A percentile compares a stretch with the other conserved stretches of the same genome.
phyloP scores from a whole-genome alignment of 2,329 filamentous ascomycete genomes.

The Sarocladium strictum region DNA sequence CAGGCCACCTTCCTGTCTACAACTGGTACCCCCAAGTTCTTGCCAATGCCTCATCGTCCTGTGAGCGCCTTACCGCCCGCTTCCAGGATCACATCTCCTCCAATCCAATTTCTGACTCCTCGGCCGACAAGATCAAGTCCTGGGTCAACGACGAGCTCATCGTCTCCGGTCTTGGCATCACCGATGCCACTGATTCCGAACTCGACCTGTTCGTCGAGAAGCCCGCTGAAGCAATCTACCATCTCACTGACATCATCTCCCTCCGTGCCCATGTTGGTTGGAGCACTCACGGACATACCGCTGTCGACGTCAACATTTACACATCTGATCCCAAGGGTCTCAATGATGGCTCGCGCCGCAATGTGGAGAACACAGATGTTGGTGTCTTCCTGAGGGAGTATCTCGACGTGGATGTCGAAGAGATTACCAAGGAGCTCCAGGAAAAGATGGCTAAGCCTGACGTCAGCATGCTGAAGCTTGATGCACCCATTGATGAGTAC shows the following conservation, averaged over 20 bases:
- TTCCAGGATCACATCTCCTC: constrained; percentile 54
- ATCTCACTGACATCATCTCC: constrained; percentile 81
- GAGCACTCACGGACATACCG: constrained; percentile 89
- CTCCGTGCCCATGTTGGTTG: constrained; percentile 85
- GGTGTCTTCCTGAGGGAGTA: constrained; percentile 77
- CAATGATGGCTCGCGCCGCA: constrained; percentile 64
- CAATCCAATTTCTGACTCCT: constrained; percentile 19
- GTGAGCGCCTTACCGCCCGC: constrained; percentile 61
- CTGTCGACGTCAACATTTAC: constrained; percentile 95
- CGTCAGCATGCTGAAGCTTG: constrained; percentile 14
- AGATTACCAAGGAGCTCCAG: constrained; percentile 69
- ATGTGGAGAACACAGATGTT: constrained; percentile 92
- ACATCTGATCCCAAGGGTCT: constrained; percentile 63
- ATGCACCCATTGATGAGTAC: not conserved
- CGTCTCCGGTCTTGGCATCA: constrained; percentile 66
- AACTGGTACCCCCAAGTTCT: constrained; percentile 78
- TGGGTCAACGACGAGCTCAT: constrained; percentile 69
- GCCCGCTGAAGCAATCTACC: constrained; percentile 45
- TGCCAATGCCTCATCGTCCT: constrained; percentile 68
- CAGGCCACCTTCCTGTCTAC: constrained; percentile 49
- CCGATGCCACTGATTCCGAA: constrained; percentile 66
- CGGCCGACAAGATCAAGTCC: constrained; percentile 35
- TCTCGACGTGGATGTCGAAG: constrained; percentile 71
- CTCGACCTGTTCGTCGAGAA: constrained; percentile 57
- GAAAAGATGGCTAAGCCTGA: constrained; percentile 36